Conservation (phyloP, 2,329 filamentous ascomycete species). For the Colletotrichum sp. region DNA sequence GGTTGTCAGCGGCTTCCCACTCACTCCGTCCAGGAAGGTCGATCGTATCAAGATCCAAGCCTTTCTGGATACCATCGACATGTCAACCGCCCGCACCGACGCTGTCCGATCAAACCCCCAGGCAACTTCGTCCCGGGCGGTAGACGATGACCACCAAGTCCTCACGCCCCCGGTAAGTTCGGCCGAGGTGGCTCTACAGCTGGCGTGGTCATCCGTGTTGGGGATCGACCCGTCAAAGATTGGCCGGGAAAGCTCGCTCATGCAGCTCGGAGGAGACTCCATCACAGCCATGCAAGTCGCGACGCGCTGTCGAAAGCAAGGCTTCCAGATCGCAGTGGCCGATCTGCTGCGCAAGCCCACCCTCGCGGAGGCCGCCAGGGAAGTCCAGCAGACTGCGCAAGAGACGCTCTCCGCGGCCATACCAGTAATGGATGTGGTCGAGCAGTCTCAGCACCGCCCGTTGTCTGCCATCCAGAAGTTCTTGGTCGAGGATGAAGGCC, state of each 20-base stretch:
- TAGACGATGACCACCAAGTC: not conserved
- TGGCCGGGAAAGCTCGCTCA: not conserved
- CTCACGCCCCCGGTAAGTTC: rapidly evolving
- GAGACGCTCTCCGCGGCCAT: not conserved
- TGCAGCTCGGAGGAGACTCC: not conserved
- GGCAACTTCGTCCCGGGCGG: not conserved
- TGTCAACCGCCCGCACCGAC: not conserved
- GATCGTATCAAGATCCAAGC: not conserved
- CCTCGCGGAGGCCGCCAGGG: not conserved
- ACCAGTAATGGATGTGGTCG: not conserved
- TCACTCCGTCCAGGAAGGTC: not conserved
- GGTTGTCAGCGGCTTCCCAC: not conserved
- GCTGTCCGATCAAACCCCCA: not conserved
- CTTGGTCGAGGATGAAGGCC: rapidly evolving
- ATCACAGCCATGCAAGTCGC: not conserved
- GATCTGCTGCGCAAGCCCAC: not conserved
- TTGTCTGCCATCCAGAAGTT: not conserved
- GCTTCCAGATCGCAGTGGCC: not conserved
- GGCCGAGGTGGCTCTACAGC: not conserved
- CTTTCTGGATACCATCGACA: not conserved
- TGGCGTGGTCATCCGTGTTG: not conserved
- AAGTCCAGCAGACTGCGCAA: not conserved
- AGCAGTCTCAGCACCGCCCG: not conserved
- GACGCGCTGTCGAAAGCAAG: not conserved
- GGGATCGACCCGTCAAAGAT: not conserved